phyloP scores from a whole-genome alignment of 768 basidiomycete genomes.

The Kwoniella europaea region DNA sequence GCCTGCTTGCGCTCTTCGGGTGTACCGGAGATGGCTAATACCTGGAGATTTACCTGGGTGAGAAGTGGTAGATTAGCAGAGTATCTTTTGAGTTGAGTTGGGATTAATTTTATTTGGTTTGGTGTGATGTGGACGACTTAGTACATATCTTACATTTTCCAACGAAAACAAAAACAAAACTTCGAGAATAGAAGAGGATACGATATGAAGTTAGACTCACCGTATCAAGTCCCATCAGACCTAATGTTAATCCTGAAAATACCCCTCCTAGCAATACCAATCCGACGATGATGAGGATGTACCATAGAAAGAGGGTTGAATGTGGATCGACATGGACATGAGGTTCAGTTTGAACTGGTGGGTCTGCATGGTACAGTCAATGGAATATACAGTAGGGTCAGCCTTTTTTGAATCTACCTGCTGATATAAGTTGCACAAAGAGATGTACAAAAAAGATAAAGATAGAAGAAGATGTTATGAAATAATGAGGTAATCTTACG shows the following conservation, averaged over 20 bases:
- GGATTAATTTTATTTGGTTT: too few relatives aligned
- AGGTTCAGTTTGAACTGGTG: constrained; percentile 20
- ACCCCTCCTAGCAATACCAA: constrained; percentile 45
- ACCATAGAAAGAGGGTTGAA: constrained; percentile 44
- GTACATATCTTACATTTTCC: too few relatives aligned
- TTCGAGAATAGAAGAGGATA: too few relatives aligned
- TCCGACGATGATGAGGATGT: constrained; percentile 36
- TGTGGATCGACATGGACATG: constrained; percentile 47
- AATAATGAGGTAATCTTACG: neutral
- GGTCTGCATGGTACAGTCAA: neutral
- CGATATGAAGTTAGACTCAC: constrained; percentile 16
- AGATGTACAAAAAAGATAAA: too few relatives aligned
- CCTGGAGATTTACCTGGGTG: constrained; percentile 48
- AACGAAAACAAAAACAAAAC: too few relatives aligned
- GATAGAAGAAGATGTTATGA: neutral
- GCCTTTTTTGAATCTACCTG: too few relatives aligned
- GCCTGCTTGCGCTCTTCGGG: constrained; percentile 38
- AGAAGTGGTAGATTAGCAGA: neutral
- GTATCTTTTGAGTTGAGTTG: neutral
- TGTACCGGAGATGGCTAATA: constrained; percentile 48
- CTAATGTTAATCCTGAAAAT: constrained; percentile 48
- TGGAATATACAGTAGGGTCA: too few relatives aligned
- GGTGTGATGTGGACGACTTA: too few relatives aligned
- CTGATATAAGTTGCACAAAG: too few relatives aligned
- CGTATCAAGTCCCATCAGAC: constrained; percentile 48